A percentile compares a stretch with the other conserved stretches of the same genome.
Evolutionary conservation across 2,329 filamentous ascomycete genomes (phyloP).

Genomic region (Fusarium vanettenii): DNA sequence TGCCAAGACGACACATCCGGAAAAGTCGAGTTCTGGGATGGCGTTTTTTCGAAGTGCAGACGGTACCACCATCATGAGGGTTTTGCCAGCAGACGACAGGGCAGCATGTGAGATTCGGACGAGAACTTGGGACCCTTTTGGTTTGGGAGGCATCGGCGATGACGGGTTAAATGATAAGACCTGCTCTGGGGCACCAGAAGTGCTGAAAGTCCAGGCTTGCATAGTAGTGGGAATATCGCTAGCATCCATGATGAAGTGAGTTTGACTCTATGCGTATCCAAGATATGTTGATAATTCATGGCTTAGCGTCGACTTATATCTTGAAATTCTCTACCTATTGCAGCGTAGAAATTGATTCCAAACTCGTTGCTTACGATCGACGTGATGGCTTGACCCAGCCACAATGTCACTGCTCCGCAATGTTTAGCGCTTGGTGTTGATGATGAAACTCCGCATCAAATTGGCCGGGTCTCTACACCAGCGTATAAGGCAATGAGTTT

Average conservation of each 20-base stretch:
- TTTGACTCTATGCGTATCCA: background rate
- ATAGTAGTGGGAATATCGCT: background rate
- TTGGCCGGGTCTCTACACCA: background rate
- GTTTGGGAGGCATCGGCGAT: background rate
- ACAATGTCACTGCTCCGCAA: background rate
- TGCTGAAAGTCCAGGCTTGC: background rate
- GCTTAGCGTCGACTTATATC: background rate
- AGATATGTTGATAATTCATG: background rate
- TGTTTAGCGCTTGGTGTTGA: background rate
- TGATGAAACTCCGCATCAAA: background rate
- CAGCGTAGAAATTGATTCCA: background rate
- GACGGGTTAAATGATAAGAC: background rate
- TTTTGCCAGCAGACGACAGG: background rate
- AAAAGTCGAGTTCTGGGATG: background rate
- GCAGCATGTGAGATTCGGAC: background rate
- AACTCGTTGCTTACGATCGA: background rate
- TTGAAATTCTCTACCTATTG: background rate
- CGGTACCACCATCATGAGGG: background rate
- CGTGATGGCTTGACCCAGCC: background rate
- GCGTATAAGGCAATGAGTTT: background rate
- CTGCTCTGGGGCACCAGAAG: background rate
- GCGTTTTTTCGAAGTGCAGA: background rate
- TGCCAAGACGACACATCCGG: background rate
- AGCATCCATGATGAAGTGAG: background rate
- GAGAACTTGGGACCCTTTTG: background rate